phyloP scores from a whole-genome alignment of 208 protist genomes.

The Leishmania gerbilli region DNA sequence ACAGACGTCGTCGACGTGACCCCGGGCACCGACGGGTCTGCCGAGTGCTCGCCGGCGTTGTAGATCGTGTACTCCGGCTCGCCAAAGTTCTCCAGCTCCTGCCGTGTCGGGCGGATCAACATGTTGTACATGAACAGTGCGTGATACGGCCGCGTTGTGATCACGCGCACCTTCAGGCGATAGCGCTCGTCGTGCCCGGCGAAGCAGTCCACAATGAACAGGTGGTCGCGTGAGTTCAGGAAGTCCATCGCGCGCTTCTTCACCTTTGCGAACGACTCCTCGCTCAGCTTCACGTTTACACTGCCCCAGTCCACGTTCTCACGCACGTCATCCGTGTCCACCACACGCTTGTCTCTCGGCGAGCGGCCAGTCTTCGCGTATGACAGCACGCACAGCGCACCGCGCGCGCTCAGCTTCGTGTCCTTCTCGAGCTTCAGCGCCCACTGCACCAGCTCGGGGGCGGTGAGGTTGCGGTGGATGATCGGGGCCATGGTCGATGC shows the following conservation, averaged over 20 bases:
- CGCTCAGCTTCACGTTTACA: constrained; percentile 93
- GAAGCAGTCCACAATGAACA: constrained; percentile 96
- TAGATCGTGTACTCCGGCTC: constrained; percentile 96
- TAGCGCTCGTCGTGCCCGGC: constrained; percentile 93
- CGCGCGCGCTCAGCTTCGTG: constrained; percentile 74
- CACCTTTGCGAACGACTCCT: constrained; percentile 92
- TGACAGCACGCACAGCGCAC: constrained; percentile 83
- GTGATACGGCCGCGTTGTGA: constrained; percentile 94
- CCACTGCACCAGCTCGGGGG: constrained; percentile 56
- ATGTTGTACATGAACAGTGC: constrained; percentile 98
- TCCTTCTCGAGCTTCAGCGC: constrained; percentile 75
- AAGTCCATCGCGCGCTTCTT: constrained; percentile 92
- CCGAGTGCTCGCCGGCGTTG: constrained; percentile 93
- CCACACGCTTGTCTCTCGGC: constrained; percentile 95
- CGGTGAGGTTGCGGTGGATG: constrained; percentile 54
- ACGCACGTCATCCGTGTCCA: constrained; percentile 68
- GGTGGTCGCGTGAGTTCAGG: constrained; percentile 87
- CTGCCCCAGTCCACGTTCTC: constrained; percentile 94
- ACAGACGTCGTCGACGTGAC: constrained; percentile 78
- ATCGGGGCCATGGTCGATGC: constrained; percentile 24
- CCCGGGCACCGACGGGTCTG: constrained; percentile 89
- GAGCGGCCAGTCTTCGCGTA: constrained; percentile 94
- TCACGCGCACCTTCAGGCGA: constrained; percentile 93
- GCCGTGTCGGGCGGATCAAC: constrained; percentile 92
- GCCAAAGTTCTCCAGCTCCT: constrained; percentile 93